Conservation (phyloP, 2,329 filamentous ascomycete species). For the Gliomastix tumulicola region DNA sequence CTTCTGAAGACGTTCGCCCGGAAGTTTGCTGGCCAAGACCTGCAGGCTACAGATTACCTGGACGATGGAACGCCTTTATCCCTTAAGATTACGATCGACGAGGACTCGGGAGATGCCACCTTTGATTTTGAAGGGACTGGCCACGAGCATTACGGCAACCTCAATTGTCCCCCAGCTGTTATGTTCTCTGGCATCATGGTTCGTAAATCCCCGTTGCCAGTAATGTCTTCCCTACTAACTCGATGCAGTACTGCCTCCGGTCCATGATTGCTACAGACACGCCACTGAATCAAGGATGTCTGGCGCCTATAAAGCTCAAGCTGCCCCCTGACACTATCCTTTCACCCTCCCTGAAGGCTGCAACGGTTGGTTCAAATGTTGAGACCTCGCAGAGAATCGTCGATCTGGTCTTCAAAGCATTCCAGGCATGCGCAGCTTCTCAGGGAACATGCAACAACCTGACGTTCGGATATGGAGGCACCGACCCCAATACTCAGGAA, state of each 20-base stretch:
- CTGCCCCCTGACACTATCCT: constrained; percentile 20
- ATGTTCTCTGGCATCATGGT: constrained; percentile 20
- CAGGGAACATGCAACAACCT: constrained; percentile 77
- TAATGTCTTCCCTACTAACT: background rate
- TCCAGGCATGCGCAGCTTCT: constrained; percentile 64
- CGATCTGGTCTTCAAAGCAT: constrained; percentile 69
- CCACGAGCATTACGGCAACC: constrained; percentile 17
- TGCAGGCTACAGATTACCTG: constrained; percentile 74
- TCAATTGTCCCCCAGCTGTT: constrained; percentile 19
- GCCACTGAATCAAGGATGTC: constrained; percentile 41
- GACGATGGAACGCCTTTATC: constrained; percentile 76
- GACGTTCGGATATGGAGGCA: constrained; percentile 64
- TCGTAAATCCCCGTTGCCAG: background rate
- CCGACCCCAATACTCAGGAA: constrained; percentile 12
- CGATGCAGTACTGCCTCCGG: constrained; percentile 16
- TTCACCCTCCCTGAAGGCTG: constrained; percentile 21
- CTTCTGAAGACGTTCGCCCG: constrained; percentile 64
- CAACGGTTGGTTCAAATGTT: constrained; percentile 21
- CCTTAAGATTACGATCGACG: constrained; percentile 68
- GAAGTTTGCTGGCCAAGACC: constrained; percentile 61
- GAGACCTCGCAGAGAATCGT: constrained; percentile 23
- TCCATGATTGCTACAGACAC: constrained; percentile 22
- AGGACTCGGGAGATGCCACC: constrained; percentile 64
- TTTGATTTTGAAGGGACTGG: constrained; percentile 39
- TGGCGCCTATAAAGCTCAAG: constrained; percentile 16